phyloP scores from a whole-genome alignment of 768 basidiomycete genomes.

The Suillus alpinus region DNA sequence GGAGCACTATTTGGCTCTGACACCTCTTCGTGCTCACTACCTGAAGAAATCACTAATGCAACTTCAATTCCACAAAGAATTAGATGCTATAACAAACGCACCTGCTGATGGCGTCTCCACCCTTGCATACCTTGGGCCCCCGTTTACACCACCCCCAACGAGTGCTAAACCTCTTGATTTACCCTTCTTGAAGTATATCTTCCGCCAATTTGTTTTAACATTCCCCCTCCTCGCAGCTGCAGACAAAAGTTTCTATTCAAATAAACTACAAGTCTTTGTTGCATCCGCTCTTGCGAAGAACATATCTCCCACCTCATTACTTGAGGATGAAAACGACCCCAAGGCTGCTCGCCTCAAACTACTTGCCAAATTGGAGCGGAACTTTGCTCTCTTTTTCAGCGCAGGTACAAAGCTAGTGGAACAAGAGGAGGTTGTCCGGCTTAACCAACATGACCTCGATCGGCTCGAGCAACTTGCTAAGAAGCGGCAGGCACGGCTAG shows the following conservation, averaged over 20 bases:
- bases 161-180: slow-evolving; percentile 62
- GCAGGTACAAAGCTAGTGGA: slow-evolving; percentile 82
- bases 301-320: slow-evolving; percentile 55
- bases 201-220: slow-evolving; percentile 88
- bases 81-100: slow-evolving; percentile 59
- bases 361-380: slow-evolving; percentile 78
- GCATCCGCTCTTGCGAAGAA: slow-evolving; percentile 80
- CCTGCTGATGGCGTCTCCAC: slow-evolving; percentile 48
- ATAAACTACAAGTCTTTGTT: slow-evolving; percentile 94
- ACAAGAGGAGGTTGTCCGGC: slow-evolving; percentile 84
- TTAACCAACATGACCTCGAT: slow-evolving; percentile 81
- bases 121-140: slow-evolving; percentile 84
- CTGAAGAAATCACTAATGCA: slow-evolving; percentile 94
- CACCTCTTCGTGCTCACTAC: slow-evolving; percentile 92
- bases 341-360: slow-evolving; percentile 65
- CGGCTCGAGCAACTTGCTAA: slow-evolving; percentile 71
- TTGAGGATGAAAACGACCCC: slow-evolving; percentile 52
- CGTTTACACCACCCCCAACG: slow-evolving; percentile 73
- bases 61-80: slow-evolving; percentile 81
- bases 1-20: slow-evolving; percentile 41
- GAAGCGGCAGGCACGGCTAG: slow-evolving; percentile 52
- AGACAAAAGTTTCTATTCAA: slow-evolving; percentile 88
- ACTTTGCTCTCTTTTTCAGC: slow-evolving; percentile 76
- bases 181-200: slow-evolving; percentile 86
- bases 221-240: slow-evolving; percentile 94